Conservation (phyloP, 225 moss, liverwort and hornwort genomes). For the Pleurozium schreberi region DNA sequence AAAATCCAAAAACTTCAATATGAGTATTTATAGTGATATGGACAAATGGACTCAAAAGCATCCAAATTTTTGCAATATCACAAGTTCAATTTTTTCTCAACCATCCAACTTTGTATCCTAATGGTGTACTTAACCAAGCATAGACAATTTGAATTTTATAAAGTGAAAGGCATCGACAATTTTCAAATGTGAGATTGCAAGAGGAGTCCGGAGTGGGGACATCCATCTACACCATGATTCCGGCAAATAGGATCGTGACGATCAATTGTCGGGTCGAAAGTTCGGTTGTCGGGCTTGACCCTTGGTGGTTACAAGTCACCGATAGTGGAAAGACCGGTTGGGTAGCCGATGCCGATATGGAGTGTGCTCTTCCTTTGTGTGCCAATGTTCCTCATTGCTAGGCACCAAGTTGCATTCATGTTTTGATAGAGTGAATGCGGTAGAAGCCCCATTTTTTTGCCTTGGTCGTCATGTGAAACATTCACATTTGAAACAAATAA, state of each 20-base stretch:
- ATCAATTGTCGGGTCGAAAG: neutral
- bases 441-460: no score
- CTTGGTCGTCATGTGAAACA: no score
- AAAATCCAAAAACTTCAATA: neutral
- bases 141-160: neutral
- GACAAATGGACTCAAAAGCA: neutral
- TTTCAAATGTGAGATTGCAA: no score
- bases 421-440: no score
- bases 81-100: fast-evolving
- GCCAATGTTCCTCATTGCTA: no score
- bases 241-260: neutral
- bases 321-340: no score
- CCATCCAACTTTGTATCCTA: neutral
- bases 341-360: no score
- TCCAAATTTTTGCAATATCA: fast-evolving
- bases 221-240: neutral
- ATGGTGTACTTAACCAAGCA: neutral
- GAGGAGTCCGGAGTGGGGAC: neutral
- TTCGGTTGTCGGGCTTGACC: neutral
- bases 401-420: no score
- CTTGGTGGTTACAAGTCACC: no score
- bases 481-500: no score
- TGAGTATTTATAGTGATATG: fast-evolving
- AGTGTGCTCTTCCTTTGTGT: no score
- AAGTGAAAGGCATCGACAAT: neutral